Base-by-base conservation (phyloP, 495 filamentous ascomycete genomes). In the Penicillium herquei region DNA sequence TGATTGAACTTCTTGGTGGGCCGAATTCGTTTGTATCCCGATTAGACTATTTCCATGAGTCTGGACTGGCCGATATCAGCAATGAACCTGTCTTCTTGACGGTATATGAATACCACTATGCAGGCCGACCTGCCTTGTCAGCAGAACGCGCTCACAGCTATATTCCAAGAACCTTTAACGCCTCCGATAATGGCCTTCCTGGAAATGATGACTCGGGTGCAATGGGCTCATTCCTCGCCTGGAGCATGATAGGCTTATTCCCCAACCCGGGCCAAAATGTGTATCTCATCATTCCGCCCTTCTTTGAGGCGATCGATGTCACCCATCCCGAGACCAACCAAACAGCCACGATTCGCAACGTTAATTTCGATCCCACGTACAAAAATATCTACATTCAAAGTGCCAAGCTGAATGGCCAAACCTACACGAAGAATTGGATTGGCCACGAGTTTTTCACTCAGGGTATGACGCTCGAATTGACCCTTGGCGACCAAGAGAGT, bases 71-170 rank as follows among this genome's bases (percentile, higher is more conserved):
- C 30, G 86, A 89, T 57, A 85, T 90, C 40, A 83, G 86, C 16
- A 88, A 91, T 62, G 87, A 91, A 54, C 87, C 84, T 7, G 76
- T 86, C 1, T 89, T 90, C 66, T 68, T 91, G 3, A 86, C 84
- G 0, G 83, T 88, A 0, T 89, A 81, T 61, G 83, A 87, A 61
- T 89, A 86, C 52, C 87, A 89, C 67, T 90, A 89, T 58, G 85
- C 83, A 3, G 87, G 86, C 4, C 78, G 87, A 0, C 87, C 87
- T 0, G 86, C 68, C 0, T 73, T 89, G 4, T 89, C 86, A 0
- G 76, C 86, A 0, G 63, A 75, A 14, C 82, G 83, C 18, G 74
- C 74, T 4, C 86, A 88, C 64, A 76, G 64, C 57, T 90, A 89
- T 63, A 88, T 90, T 54, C 86, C 87, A 0, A 68, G 76, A 0